phyloP scores from a whole-genome alignment of 2,329 filamentous ascomycete species.

The Cercospora zeae-maydis region DNA sequence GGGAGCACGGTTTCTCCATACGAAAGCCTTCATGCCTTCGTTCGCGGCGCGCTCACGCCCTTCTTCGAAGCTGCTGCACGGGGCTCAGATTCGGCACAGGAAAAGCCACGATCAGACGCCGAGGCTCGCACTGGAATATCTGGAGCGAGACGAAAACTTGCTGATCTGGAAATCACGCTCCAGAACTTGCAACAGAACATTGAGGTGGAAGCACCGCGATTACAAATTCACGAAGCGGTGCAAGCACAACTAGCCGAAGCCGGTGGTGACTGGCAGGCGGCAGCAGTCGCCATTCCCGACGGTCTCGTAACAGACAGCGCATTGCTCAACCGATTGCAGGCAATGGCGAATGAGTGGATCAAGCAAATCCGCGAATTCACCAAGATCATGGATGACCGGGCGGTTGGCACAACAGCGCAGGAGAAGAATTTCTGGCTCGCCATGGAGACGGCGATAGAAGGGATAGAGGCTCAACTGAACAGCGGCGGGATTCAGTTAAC shows the following conservation, averaged over 20 bases:
- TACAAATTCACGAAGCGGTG: slow-evolving; percentile 85
- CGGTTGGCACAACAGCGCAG: slow-evolving; percentile 78
- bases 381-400: slow-evolving; percentile 82
- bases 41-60: slow-evolving; percentile 86
- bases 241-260: slow-evolving; percentile 77
- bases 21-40: slow-evolving; percentile 85
- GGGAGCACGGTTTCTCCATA: slow-evolving; percentile 71
- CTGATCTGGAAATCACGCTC: slow-evolving; percentile 86
- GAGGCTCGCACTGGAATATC: slow-evolving; percentile 93
- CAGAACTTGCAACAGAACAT: slow-evolving; percentile 95
- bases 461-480: slow-evolving; percentile 81
- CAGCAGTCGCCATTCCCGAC: slow-evolving; percentile 72
- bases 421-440: slow-evolving; percentile 99
- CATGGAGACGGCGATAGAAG: slow-evolving; percentile 90
- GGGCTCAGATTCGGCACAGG: slow-evolving; percentile 64
- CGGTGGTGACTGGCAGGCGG: slow-evolving; percentile 62
- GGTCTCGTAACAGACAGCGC: slow-evolving; percentile 79
- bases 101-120: slow-evolving; percentile 71
- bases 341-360: slow-evolving; percentile 96
- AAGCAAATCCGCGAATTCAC: slow-evolving; percentile 97
- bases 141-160: slow-evolving; percentile 95
- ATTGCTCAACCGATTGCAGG: slow-evolving; percentile 90
- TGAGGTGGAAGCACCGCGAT: slow-evolving; percentile 87
- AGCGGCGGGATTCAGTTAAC: slow-evolving; percentile 88
- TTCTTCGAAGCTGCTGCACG: slow-evolving; percentile 98